Evolutionary conservation across 139 green algal species (phyloP), one percentile per base, ranked within the genome.

Genomic region (Zygnema cylindricum): DNA sequence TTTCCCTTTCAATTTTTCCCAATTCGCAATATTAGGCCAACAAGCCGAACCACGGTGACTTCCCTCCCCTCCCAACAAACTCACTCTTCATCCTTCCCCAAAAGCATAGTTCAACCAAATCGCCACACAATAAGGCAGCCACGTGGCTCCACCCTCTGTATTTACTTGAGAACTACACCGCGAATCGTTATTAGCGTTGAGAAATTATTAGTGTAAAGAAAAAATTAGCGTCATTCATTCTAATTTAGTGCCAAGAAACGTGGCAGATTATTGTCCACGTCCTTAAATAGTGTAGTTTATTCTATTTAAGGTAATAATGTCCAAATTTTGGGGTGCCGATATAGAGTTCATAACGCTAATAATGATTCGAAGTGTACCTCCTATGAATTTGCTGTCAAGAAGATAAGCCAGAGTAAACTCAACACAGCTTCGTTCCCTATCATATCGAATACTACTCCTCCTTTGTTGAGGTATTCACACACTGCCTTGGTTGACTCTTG

Each of bases 101-200:
- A 86, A 86, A n/a, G 41, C 25, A 25, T 79, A 87, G 32, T n/a
- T 38, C 2, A 87, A 39, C 7, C 55, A 39, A 1, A 87, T 41
- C 30, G 33, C 30, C 11, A 87, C 23, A 41, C 81, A 82, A 69
- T 87, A 41, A 1, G 81, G 54, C 81, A 87, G 81, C 81, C 81
- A 87, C 36, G 63, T 40, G 39, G 77, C 77, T 33, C 77, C 77
- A 3, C 76, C 76, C 3, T 41, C n/a, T 30, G 57, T 43, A 11
- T 41, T 30, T 30, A 83, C 76, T 1, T 41, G n/a, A n/a, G n/a
- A n/a, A n/a, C n/a, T n/a, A n/a, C n/a, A n/a, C n/a, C n/a, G n/a
- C n/a, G n/a, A n/a, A n/a, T n/a, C n/a, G n/a, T n/a, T n/a, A n/a
- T n/a, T n/a, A n/a, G n/a, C 35, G 76, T 23, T 41, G 32, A 30